Evolutionary conservation across 2,329 filamentous ascomycete genomes (phyloP).

Genomic region (Colletotrichum theobromicola): DNA sequence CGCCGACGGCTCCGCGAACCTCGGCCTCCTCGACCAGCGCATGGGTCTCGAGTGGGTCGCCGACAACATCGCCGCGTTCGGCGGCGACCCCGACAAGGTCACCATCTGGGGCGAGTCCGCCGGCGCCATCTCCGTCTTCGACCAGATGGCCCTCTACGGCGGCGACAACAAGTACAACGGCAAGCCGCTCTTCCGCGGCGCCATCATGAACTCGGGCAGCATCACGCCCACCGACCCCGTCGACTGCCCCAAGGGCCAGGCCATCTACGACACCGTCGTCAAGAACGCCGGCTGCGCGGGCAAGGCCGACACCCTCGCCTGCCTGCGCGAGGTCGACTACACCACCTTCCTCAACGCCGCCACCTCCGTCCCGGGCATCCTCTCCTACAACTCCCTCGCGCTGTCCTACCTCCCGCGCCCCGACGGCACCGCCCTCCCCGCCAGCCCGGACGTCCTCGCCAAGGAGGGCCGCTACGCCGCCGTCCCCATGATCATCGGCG

Average conservation of each 20-base stretch:
- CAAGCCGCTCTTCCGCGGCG: slow-evolving; percentile 66
- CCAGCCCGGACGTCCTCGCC: slow-evolving; percentile 56
- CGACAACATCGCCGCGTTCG: slow-evolving; percentile 69
- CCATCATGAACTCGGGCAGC: slow-evolving; percentile 68
- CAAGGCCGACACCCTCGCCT: slow-evolving; percentile 54
- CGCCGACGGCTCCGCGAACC: slow-evolving; percentile 59
- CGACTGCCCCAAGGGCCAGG: slow-evolving; percentile 61
- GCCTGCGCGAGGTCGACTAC: slow-evolving; percentile 59
- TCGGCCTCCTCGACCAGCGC: slow-evolving; percentile 66
- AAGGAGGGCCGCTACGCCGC: slow-evolving; percentile 54
- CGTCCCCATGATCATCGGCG: slow-evolving; percentile 68
- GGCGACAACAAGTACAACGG: slow-evolving; percentile 69
- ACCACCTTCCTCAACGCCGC: slow-evolving; percentile 58
- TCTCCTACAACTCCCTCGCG: slow-evolving; percentile 62
- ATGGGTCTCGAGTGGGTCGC: slow-evolving; percentile 67
- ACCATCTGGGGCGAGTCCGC: slow-evolving; percentile 70
- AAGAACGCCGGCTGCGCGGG: slow-evolving; percentile 57
- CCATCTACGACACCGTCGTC: slow-evolving; percentile 57
- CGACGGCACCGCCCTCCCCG: slow-evolving; percentile 58
- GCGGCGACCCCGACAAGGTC: slow-evolving; percentile 68
- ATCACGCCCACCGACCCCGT: slow-evolving; percentile 56
- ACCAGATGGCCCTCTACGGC: slow-evolving; percentile 67
- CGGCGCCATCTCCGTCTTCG: slow-evolving; percentile 64
- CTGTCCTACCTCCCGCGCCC: slow-evolving; percentile 68
- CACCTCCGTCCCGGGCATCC: slow-evolving; percentile 61